Percentiles rank a stretch among this genome's conserved stretches.
phyloP scores from a whole-genome alignment of 1,284 basidiomycete genomes.

The Austropuccinia psidii region DNA sequence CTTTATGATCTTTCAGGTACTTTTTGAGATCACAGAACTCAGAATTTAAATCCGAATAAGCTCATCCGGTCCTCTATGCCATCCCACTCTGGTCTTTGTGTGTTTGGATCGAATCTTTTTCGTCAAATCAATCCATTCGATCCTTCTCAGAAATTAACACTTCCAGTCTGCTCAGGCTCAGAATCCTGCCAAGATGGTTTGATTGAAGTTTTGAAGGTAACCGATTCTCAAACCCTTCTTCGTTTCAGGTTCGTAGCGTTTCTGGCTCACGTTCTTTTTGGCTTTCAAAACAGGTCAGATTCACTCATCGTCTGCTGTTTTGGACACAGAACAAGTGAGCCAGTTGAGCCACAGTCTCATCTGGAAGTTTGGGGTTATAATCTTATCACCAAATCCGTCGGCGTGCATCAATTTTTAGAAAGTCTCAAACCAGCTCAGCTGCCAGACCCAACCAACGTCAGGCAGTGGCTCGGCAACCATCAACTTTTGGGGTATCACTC shows the following conservation, averaged over 20 bases:
- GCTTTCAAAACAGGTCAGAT: background rate
- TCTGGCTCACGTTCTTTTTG: background rate
- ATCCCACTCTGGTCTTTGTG: too few species aligned
- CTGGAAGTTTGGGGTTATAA: background rate
- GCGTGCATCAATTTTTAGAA: background rate
- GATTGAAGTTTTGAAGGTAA: background rate
- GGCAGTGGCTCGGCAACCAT: slow-evolving; percentile 18
- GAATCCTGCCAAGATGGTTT: background rate
- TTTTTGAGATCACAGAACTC: too few species aligned
- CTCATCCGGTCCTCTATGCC: too few species aligned
- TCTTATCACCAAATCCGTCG: background rate
- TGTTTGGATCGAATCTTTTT: slow-evolving; percentile 31
- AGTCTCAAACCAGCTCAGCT: background rate
- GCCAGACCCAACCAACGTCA: background rate
- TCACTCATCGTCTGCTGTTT: background rate
- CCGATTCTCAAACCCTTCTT: slow-evolving; percentile 26
- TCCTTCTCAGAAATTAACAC: background rate
- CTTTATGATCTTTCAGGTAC: too few species aligned
- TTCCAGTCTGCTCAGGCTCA: background rate
- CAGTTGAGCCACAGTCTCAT: background rate
- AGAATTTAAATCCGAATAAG: too few species aligned
- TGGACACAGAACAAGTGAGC: background rate
- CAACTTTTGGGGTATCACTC: slow-evolving; percentile 22
- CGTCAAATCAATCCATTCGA: slow-evolving; percentile 5
- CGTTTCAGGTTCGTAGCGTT: too few species aligned